Base-by-base conservation (phyloP, 768 basidiomycete species). In the Xerocomus spinulosus region DNA sequence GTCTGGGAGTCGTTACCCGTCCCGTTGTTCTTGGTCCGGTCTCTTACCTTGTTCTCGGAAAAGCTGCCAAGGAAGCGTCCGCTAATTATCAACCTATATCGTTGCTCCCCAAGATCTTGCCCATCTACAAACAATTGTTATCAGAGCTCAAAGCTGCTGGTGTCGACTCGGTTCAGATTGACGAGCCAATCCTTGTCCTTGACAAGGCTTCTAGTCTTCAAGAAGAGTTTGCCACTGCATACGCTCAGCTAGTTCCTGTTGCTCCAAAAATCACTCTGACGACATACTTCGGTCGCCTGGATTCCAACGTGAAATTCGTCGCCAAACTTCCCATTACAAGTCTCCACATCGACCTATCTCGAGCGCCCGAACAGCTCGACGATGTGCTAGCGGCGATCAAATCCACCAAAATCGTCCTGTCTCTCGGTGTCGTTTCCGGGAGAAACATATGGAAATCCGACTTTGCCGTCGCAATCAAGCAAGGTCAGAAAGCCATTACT, bases 391-490 rank as follows among this genome's bases (percentile, higher is more conserved):
- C 76, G 36, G 92, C 92, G 48, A 67, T 97, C 69, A 96, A 93
- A 78, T 66, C 79, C 53, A 94, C 92, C 56, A 71, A 70, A 62
- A 78, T 92, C 53, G 64, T 85, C 54, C 80, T 99, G 44, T 98
- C 96, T 33, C 84, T 98, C 53, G 96, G 96, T 71, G 69, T 97
- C 52, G 89, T 99, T 55, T 98, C 96, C 37, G 96, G 96, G 46
- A 92, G 96, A 67, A 97, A 97, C 79, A 91, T 99, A 76, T 99
- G 96, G 96, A 99, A 98, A 83, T 86, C 82, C 53, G 94, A 98
- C 72, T 85, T 98, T 60, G 74, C 77, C 54, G 83, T 81, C 46
- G 85, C 91, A 49, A 79, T 93, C 72, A 84, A 85, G 67, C 72
- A 81, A 39, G 90, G 80, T 47, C 85, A 94, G 74, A 87, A 84